Evolutionary conservation across 2,329 filamentous ascomycete genomes (phyloP).

Genomic region (Cladophialophora psammophila): DNA sequence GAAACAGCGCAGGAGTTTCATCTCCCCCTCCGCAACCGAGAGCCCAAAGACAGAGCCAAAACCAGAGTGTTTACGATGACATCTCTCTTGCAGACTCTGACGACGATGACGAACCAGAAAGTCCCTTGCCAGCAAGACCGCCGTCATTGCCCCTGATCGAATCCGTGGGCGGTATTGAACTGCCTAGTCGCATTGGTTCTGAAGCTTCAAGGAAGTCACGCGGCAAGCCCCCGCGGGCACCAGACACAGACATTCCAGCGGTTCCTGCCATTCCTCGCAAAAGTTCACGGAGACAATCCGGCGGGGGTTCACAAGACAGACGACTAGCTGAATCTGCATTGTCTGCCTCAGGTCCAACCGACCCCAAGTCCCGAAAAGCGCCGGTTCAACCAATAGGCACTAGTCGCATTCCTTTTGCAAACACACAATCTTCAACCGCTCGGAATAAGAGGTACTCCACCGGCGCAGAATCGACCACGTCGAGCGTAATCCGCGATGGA

Average conservation of each 20-base stretch:
- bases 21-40: constrained; percentile 23
- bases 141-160: constrained; percentile 68
- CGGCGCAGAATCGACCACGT: constrained; percentile 46
- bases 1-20: constrained; percentile 14
- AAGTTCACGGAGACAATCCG: constrained; percentile 71
- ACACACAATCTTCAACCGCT: constrained; percentile 23
- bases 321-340: constrained; percentile 27
- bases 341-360: constrained; percentile 28
- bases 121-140: constrained; percentile 54
- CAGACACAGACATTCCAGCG: constrained; percentile 41
- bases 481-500: constrained; percentile 45
- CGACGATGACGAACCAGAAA: constrained; percentile 31
- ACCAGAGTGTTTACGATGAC: constrained; percentile 27
- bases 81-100: constrained; percentile 27
- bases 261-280: constrained; percentile 69
- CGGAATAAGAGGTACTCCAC: constrained; percentile 35
- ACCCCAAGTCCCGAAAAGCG: constrained; percentile 17
- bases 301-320: constrained; percentile 31
- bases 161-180: constrained; percentile 65
- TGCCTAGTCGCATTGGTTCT: constrained; percentile 70
- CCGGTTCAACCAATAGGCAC: constrained; percentile 39
- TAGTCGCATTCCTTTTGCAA: constrained; percentile 52
- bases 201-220: constrained; percentile 48
- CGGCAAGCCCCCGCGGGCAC: constrained; percentile 44
- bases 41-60: constrained; percentile 11